These are phyloP conservation scores for Colletotrichum endophyticum DNA, from an alignment of 2,329 filamentous ascomycete genomes.

Conservation along the genomic window DNA sequence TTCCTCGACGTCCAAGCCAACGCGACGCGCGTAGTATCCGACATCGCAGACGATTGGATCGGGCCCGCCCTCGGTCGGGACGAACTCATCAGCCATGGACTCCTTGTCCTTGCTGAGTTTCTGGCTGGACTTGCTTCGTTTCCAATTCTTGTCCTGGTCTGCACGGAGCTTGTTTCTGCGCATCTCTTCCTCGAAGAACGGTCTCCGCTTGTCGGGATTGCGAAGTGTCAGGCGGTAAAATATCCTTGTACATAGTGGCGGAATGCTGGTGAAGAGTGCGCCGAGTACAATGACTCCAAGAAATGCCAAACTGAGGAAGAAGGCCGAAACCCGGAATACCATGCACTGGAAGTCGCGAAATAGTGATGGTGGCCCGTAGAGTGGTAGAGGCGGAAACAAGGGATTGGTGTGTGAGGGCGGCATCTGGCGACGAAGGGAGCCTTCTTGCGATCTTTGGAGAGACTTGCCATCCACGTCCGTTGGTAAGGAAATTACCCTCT, in stretches of 20 bases:
- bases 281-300: constrained; percentile 78
- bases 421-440: constrained; percentile 50
- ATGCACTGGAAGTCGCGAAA: constrained; percentile 70
- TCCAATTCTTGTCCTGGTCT: constrained; percentile 69
- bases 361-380: constrained; percentile 77
- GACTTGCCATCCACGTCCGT: constrained; percentile 35
- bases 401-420: constrained; percentile 77
- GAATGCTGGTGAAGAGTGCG: constrained; percentile 71
- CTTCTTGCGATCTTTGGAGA: constrained; percentile 49
- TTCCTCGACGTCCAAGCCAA: constrained; percentile 84
- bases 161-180: constrained; percentile 61
- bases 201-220: constrained; percentile 64
- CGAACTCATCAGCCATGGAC: constrained; percentile 60
- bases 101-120: constrained; percentile 44
- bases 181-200: constrained; percentile 77
- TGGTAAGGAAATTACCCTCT: constrained; percentile 28
- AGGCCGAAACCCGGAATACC: constrained; percentile 70
- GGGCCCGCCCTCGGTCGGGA: constrained; percentile 78
- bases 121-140: constrained; percentile 42
- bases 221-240: constrained; percentile 61
- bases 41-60: constrained; percentile 82
- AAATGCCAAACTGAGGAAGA: constrained; percentile 79
- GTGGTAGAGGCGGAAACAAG: constrained; percentile 82
- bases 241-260: constrained; percentile 50
- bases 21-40: constrained; percentile 83